phyloP scores from a whole-genome alignment of 306 rosid species.

The Malus sieversii region DNA sequence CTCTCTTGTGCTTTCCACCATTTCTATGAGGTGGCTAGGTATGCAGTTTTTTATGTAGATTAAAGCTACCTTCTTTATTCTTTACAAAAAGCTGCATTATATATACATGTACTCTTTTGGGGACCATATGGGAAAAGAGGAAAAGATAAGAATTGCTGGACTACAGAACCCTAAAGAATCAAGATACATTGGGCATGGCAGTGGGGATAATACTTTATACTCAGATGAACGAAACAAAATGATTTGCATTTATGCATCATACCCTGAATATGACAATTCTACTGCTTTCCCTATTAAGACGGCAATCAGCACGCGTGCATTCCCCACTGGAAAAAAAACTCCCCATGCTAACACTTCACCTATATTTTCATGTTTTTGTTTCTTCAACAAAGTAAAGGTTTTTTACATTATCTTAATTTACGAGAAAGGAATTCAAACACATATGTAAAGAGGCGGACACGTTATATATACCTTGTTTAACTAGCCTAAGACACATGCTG shows the following conservation, averaged over 20 bases:
- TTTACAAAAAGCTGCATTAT: neutral
- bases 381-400: neutral
- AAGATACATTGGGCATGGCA: neutral
- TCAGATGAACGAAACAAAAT: neutral
- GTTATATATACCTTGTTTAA: no score
- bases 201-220: neutral
- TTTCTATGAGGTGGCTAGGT: neutral
- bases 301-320: constrained; percentile 25
- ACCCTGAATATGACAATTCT: neutral
- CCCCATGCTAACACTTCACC: neutral
- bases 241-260: neutral
- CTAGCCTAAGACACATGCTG: no score
- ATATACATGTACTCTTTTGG: neutral
- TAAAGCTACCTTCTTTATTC: neutral
- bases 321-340: neutral
- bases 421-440: no score
- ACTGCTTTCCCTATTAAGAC: constrained; percentile 3
- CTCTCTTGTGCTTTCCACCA: neutral
- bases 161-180: neutral
- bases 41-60: neutral
- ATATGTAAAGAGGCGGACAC: no score
- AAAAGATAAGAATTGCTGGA: neutral
- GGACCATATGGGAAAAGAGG: neutral
- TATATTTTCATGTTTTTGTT: neutral
- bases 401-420: no score